A percentile compares a stretch with the other conserved stretches of the same genome.
Evolutionary conservation across 1,139 yeast species (phyloP).

Genomic region (Lodderomyces jiufengensis): DNA sequence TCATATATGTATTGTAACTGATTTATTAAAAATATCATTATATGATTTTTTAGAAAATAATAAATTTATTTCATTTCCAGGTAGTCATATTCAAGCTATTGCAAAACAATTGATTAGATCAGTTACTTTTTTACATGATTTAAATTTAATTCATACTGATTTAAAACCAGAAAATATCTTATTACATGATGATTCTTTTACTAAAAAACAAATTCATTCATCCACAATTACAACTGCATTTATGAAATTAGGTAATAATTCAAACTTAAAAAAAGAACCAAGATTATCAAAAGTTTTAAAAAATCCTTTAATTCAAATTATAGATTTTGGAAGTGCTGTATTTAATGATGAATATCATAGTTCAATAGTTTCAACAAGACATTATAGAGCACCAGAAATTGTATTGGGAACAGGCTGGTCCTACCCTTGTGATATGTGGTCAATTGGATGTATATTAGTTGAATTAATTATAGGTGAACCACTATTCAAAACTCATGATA

Average conservation of each 20-base stretch:
- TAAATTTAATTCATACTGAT: constrained; percentile 91
- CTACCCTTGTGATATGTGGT: constrained; percentile 93
- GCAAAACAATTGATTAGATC: constrained; percentile 82
- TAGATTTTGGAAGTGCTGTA: constrained; percentile 95
- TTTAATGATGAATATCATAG: constrained; percentile 94
- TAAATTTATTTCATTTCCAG: constrained; percentile 69
- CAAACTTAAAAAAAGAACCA: constrained; percentile 24
- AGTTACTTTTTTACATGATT: constrained; percentile 84
- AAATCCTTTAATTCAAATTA: constrained; percentile 80
- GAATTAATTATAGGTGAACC: constrained; percentile 96
- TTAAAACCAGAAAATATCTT: constrained; percentile 92
- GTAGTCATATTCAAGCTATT: constrained; percentile 84
- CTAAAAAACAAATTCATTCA: constrained; percentile 31
- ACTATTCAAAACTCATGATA: constrained; percentile 90
- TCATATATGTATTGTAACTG: constrained; percentile 93
- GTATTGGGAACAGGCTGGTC: constrained; percentile 93
- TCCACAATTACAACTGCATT: constrained; percentile 35
- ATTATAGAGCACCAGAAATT: constrained; percentile 96
- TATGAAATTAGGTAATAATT: constrained; percentile 18
- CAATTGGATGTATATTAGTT: constrained; percentile 88
- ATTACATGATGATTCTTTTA: constrained; percentile 56
- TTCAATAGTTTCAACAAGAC: constrained; percentile 88
- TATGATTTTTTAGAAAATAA: constrained; percentile 86
- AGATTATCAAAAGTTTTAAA: constrained; percentile 52
- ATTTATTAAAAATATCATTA: constrained; percentile 75